Evolutionary conservation across 148 eudicot genomes (phyloP).

Genomic region (Selenicereus undatus): DNA sequence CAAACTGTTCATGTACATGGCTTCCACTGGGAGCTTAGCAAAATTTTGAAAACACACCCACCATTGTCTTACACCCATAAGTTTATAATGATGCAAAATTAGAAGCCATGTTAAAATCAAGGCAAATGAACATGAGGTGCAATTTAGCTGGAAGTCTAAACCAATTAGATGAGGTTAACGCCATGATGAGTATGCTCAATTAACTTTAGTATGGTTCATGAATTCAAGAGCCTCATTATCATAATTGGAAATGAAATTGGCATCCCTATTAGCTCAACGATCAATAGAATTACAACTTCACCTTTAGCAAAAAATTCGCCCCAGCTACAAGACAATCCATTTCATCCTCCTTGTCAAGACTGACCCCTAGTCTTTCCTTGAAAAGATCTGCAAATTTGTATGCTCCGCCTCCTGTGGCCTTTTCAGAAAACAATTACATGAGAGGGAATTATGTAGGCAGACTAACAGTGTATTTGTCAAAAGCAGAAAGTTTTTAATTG

Average conservation of each 20-base stretch:
- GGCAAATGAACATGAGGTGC: no score
- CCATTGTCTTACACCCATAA: no score
- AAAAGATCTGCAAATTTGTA: constrained; percentile 6
- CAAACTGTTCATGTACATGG: no score
- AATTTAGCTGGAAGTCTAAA: no score
- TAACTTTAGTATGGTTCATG: background rate
- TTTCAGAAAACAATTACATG: constrained; percentile 26
- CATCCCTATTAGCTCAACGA: background rate
- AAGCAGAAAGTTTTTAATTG: background rate
- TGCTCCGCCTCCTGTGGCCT: constrained; percentile 6
- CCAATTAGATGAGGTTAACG: no score
- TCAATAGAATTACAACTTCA: constrained; percentile 23
- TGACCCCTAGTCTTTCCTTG: constrained; percentile 5
- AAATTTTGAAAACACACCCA: no score
- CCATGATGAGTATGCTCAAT: no score
- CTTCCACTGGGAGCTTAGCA: no score
- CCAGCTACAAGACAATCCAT: constrained; percentile 8
- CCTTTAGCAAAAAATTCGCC: constrained; percentile 14
- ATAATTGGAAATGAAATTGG: background rate
- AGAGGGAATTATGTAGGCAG: background rate
- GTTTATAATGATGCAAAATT: no score
- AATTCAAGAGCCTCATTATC: background rate
- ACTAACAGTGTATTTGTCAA: background rate
- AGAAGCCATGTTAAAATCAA: no score
- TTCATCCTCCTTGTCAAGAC: constrained; percentile 8